Conservation (phyloP, 495 filamentous ascomycete species). For the Hypoxylon intermedium region DNA sequence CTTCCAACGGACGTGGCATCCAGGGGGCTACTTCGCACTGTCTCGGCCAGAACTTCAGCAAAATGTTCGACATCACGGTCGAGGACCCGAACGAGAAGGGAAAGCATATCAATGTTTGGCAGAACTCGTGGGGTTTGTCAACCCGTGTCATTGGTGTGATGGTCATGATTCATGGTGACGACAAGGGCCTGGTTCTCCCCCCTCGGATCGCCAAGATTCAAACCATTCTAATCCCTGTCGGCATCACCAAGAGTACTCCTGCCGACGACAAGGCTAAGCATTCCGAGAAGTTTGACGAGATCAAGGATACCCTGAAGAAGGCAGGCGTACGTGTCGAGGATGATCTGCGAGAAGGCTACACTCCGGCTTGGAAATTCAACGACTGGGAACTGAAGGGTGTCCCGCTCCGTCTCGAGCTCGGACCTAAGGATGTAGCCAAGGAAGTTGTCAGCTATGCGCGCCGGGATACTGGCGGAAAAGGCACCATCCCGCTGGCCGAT, state of each 20-base stretch:
- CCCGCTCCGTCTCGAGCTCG: slow-evolving; percentile 91
- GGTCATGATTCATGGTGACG: slow-evolving; percentile 96
- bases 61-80: slow-evolving; percentile 97
- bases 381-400: slow-evolving; percentile 96
- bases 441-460: slow-evolving; percentile 83
- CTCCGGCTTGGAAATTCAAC: slow-evolving; percentile 96
- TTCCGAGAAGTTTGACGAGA: slow-evolving; percentile 70
- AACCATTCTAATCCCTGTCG: slow-evolving; percentile 89
- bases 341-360: slow-evolving; percentile 78
- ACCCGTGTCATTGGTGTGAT: slow-evolving; percentile 96
- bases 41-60: slow-evolving; percentile 95
- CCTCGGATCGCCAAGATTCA: slow-evolving; percentile 88
- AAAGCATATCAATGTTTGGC: slow-evolving; percentile 86
- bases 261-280: slow-evolving; percentile 77
- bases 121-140: slow-evolving; percentile 98
- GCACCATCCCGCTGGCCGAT: slow-evolving; percentile 73
- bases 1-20: slow-evolving; percentile 91
- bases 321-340: slow-evolving; percentile 72
- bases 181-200: slow-evolving; percentile 91
- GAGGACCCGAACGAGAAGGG: slow-evolving; percentile 87
- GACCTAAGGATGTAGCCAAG: slow-evolving; percentile 87
- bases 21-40: slow-evolving; percentile 95
- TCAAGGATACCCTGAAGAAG: slow-evolving; percentile 68
- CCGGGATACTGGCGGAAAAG: slow-evolving; percentile 85
- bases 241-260: slow-evolving; percentile 83